Base-by-base conservation (phyloP, 345 rosid genomes). In the Nephelium lappaceum region DNA sequence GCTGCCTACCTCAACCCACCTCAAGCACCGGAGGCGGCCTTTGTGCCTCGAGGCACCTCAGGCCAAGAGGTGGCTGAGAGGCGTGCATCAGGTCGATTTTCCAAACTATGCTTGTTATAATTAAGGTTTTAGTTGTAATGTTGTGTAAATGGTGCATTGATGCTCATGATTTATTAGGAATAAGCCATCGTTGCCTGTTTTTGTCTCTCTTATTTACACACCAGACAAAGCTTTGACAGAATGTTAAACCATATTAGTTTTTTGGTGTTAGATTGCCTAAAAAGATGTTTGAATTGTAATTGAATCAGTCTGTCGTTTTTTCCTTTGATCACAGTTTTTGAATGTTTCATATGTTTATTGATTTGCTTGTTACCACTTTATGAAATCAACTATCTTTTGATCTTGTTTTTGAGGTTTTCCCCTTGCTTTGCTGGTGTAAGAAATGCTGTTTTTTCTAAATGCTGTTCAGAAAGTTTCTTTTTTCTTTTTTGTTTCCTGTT, bases 361-460 rank as follows among this genome's bases (percentile, higher is more conserved):
- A 60, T 60, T 60, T 60, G 27, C 58, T 16, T 15, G n/a, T 53
- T 60, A 60, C 64, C 64, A 60, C 64, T 60, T 60, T 60, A 60
- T 8, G 12, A 1, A 10, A 60, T 12, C 64, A 60, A 9, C 64
- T 60, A 60, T 23, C 5, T 60, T 60, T 60, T 60, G 27, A 60
- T 60, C 64, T 60, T 21, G 5, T 60, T 21, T 21, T n/a, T 60
- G 64, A 60, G 64, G 64, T 58, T n/a, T 60, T 23, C 27, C 64
- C 27, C 25, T 21, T 60, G 27, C 27, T 60, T 60, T 21, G 23
- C 25, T 8, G 62, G 62, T 18, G 24, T n/a, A 5, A 57, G 21
- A 18, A 57, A 57, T 57, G n/a, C 60, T 16, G 60, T 53, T 15
- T 18, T 57, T 19, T 58, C 63, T 58, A 58, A 58, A 58, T 58